Conservation (phyloP, 2,329 filamentous ascomycete species). For the Aspergillus intermedius region DNA sequence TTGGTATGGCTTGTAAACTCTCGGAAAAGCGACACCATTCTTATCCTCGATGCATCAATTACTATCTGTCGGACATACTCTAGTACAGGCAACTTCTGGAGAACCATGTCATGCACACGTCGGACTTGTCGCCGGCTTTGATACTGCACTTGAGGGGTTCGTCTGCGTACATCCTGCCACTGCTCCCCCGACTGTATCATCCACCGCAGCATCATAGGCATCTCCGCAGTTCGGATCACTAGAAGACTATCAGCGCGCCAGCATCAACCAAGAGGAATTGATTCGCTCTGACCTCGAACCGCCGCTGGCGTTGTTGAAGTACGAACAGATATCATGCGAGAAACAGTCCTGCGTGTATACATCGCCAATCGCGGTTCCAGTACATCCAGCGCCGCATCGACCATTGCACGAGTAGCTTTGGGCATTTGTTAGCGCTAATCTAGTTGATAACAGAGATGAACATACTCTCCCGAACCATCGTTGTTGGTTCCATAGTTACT, state of each 20-base stretch:
- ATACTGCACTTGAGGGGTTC: constrained; percentile 4
- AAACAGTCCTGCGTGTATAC: constrained; percentile 15
- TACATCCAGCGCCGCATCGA: constrained; percentile 13
- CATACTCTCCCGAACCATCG: constrained; percentile 9
- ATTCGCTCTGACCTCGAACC: constrained; percentile 3
- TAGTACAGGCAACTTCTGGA: too few species aligned
- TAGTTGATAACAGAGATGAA: not conserved
- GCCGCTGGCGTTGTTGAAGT: constrained; percentile 12
- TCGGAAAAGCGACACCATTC: too few species aligned
- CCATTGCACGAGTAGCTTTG: constrained; percentile 15
- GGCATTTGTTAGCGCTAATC: not conserved
- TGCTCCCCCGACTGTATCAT: constrained; percentile 5
- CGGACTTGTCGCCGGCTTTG: not conserved
- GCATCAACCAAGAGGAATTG: not conserved
- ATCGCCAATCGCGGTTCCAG: constrained; percentile 8
- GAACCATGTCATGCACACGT: not conserved
- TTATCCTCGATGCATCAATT: too few species aligned
- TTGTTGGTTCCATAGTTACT: constrained; percentile 11
- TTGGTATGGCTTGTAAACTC: too few species aligned
- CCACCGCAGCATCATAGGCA: constrained; percentile 7
- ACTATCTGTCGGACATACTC: too few species aligned
- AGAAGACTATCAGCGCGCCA: not conserved
- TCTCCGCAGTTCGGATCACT: constrained; percentile 11
- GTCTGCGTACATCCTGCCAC: constrained; percentile 7
- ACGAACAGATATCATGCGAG: constrained; percentile 16